A percentile compares a stretch with the other conserved stretches of the same genome.
These are phyloP conservation scores for Mucor saturninus DNA, from an alignment of 371 early-diverging fungal species.

Conservation along the genomic window DNA sequence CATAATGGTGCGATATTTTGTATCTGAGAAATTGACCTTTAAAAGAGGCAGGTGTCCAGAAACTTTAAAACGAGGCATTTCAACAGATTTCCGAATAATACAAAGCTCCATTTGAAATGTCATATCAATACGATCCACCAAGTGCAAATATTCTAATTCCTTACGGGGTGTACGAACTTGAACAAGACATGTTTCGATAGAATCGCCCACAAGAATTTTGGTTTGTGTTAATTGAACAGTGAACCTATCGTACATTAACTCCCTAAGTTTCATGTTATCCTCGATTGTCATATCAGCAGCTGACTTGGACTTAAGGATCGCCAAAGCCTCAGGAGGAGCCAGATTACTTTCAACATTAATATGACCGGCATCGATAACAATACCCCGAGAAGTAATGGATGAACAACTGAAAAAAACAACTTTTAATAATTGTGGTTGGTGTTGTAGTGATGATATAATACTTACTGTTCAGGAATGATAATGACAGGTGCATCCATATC, in stretches of 20 bases:
- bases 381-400: constrained; percentile 64
- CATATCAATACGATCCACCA: constrained; percentile 90
- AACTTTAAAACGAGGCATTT: constrained; percentile 78
- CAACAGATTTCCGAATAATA: constrained; percentile 79
- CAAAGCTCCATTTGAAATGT: constrained; percentile 82
- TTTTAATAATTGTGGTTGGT: neutral
- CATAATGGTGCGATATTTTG: constrained; percentile 93
- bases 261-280: constrained; percentile 73
- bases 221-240: constrained; percentile 81
- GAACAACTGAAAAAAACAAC: constrained; percentile 47
- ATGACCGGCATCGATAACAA: constrained; percentile 94
- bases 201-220: constrained; percentile 83
- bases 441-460: neutral
- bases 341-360: constrained; percentile 86
- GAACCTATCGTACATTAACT: constrained; percentile 92
- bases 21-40: constrained; percentile 91
- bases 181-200: constrained; percentile 74
- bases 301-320: constrained; percentile 72
- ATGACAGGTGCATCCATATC: constrained; percentile 97
- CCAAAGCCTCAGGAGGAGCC: constrained; percentile 71
- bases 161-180: constrained; percentile 58
- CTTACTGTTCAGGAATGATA: constrained; percentile 83
- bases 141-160: constrained; percentile 65
- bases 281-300: constrained; percentile 62
- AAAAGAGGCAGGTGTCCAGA: constrained; percentile 87